These are phyloP conservation scores for Phytopythium litorale DNA, from an alignment of 352 stramenopile genomes.

Conservation along the genomic window DNA sequence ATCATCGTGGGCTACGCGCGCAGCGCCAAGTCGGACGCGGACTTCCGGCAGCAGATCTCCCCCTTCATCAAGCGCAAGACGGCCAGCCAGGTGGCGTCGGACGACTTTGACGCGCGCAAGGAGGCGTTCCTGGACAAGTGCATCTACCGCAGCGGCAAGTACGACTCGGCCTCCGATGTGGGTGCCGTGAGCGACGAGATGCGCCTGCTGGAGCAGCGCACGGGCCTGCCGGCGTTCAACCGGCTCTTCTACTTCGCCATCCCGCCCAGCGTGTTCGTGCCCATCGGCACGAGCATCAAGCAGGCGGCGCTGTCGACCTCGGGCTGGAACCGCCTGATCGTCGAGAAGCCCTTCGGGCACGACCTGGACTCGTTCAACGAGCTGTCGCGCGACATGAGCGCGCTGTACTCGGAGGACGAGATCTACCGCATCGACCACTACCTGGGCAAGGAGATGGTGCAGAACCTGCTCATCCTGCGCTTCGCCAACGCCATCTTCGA, in stretches of 20 bases:
- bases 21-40: slow-evolving; percentile 70
- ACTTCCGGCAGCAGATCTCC: slow-evolving; percentile 79
- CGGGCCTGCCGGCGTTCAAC: slow-evolving; percentile 54
- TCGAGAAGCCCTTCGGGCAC: slow-evolving; percentile 98
- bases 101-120: slow-evolving; percentile 46
- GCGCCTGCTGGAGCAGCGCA: slow-evolving; percentile 50
- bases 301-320: slow-evolving; percentile 77
- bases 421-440: slow-evolving; percentile 98
- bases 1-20: slow-evolving; percentile 87
- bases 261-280: slow-evolving; percentile 94
- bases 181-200: slow-evolving; percentile 70
- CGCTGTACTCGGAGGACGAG: slow-evolving; percentile 82
- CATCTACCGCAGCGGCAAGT: slow-evolving; percentile 75
- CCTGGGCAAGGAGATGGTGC: slow-evolving; percentile 97
- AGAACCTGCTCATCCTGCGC: slow-evolving; percentile 96
- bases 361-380: slow-evolving; percentile 93
- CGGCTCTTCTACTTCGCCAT: slow-evolving; percentile 97
- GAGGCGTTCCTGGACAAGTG: slow-evolving; percentile 72
- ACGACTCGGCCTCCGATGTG: slow-evolving; percentile 84
- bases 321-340: slow-evolving; percentile 95
- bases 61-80: slow-evolving; percentile 57
- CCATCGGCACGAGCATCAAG: slow-evolving; percentile 92
- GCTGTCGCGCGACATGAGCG: slow-evolving; percentile 84
- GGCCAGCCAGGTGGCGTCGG: slow-evolving; percentile 10
- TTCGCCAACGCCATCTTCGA: slow-evolving; percentile 98